Base-by-base conservation (phyloP, 148 eudicot species). In the Cornus florida region DNA sequence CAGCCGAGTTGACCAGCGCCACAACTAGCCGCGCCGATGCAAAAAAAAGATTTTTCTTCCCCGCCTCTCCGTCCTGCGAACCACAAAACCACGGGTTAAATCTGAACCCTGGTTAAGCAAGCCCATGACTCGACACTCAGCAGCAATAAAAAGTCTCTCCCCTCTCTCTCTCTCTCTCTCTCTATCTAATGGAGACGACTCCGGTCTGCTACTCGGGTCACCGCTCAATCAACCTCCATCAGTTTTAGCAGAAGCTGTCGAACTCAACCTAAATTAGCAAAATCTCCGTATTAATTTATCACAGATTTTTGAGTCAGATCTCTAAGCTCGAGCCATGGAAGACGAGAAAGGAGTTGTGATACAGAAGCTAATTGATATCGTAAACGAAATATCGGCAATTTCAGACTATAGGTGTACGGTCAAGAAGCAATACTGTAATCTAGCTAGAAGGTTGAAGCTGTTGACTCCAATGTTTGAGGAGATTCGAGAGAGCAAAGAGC, bases 401-500 rank as follows among this genome's bases (percentile, higher is more conserved):
- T 81, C 94, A 10, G 96, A 87, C 4, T 93, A 88, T 81, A 79
- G 90, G 28, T 64, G 75, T 31, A 50, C 86, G 17, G 92, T 93
- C n/a, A 95, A 90, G 86, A 95, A 84, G 78, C 93, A 91, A 74
- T 93, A 86, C 80, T 83, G 88, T 50, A 95, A 95, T 78, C 78
- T 95, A 79, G 93, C 94, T 7, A 71, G 98, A 41, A 77, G 98
- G 79, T 74, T 95, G 75, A 95, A 95, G 89, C 86, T 95, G 31
- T 80, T 95, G 80, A 79, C 86, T n/a, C 96, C 98, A 67, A 86
- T 95, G 96, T 95, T 95, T 57, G 98, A 95, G 76, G 97, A 95
- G 83, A 86, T 94, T 66, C 90, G 87, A 69, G 98, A 93, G 23
- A 82, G 77, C 79, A 84, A 84, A 39, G 86, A 83, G 68, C 33